A percentile compares a stretch with the other conserved stretches of the same genome.
These are phyloP conservation scores for Zygosaccharomyces sapae DNA, from an alignment of 1,139 yeast species.

Conservation along the genomic window DNA sequence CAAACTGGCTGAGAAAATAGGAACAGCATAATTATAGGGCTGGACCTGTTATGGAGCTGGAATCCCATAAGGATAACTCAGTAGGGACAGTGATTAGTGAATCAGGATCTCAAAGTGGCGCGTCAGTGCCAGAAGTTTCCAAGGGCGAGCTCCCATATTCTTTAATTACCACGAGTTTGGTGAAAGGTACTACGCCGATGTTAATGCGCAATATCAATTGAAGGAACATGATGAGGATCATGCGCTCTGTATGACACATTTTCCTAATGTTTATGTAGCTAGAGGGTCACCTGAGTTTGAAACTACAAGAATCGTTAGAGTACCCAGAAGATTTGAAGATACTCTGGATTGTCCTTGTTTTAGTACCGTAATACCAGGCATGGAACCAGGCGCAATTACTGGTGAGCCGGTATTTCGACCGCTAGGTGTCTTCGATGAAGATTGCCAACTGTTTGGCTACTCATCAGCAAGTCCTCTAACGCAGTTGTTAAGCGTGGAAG, in stretches of 20 bases:
- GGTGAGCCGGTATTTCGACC: constrained; percentile 38
- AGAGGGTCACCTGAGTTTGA: constrained; percentile 35
- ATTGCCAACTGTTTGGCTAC: constrained; percentile 46
- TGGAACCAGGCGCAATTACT: constrained; percentile 58
- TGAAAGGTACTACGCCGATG: constrained; percentile 37
- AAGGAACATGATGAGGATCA: constrained; percentile 31
- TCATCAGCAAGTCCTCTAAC: constrained; percentile 56
- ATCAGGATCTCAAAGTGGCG: constrained; percentile 10
- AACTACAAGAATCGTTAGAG: constrained; percentile 55
- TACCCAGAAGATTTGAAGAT: constrained; percentile 50
- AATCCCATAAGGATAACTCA: constrained; percentile 11
- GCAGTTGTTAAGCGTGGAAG: constrained; percentile 38
- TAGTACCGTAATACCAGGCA: constrained; percentile 56
- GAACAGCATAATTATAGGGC: neutral
- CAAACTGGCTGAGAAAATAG: neutral
- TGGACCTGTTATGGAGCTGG: constrained; percentile 5
- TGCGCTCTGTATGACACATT: constrained; percentile 54
- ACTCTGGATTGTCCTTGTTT: constrained; percentile 51
- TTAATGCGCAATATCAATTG: constrained; percentile 14
- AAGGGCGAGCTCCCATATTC: constrained; percentile 37
- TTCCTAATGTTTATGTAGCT: constrained; percentile 52
- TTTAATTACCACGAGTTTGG: constrained; percentile 67
- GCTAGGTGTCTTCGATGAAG: constrained; percentile 40
- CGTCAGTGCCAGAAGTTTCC: constrained; percentile 12
- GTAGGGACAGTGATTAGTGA: constrained; percentile 16